Conservation (phyloP, 257 asterid species). For the Capsicum baccatum region DNA sequence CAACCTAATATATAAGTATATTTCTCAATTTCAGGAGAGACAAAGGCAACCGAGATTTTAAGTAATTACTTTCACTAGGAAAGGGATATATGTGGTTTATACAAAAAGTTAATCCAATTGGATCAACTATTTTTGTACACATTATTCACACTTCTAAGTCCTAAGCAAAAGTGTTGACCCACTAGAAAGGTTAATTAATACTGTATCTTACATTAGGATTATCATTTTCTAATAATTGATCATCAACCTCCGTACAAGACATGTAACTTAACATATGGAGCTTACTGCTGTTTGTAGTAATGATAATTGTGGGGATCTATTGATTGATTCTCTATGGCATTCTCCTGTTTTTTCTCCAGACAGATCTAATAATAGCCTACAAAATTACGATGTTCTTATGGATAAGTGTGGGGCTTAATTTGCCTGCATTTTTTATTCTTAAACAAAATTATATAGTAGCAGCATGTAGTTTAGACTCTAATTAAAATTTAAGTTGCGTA, state of each 20-base stretch:
- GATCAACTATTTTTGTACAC: no score
- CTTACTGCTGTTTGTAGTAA: not conserved
- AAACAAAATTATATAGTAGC: not conserved
- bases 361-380: conserved; percentile 12
- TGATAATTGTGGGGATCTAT: not conserved
- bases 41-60: no score
- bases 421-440: not conserved
- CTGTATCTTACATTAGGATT: not conserved
- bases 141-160: no score
- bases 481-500: not conserved
- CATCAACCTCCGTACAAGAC: conserved; percentile 12
- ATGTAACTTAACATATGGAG: conserved; percentile 15
- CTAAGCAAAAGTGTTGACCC: not conserved
- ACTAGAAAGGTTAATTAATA: not conserved
- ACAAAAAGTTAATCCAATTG: no score
- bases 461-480: not conserved
- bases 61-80: no score
- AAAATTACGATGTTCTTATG: conserved; percentile 23
- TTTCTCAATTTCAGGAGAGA: no score
- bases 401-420: not conserved
- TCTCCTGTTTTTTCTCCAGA: not conserved
- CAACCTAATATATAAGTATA: no score
- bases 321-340: not conserved
- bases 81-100: no score
- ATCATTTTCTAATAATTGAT: conserved; percentile 6